Percentiles rank a stretch among this genome's conserved stretches.
phyloP scores from a whole-genome alignment of 345 rosid species.

The Boechera stricta region DNA sequence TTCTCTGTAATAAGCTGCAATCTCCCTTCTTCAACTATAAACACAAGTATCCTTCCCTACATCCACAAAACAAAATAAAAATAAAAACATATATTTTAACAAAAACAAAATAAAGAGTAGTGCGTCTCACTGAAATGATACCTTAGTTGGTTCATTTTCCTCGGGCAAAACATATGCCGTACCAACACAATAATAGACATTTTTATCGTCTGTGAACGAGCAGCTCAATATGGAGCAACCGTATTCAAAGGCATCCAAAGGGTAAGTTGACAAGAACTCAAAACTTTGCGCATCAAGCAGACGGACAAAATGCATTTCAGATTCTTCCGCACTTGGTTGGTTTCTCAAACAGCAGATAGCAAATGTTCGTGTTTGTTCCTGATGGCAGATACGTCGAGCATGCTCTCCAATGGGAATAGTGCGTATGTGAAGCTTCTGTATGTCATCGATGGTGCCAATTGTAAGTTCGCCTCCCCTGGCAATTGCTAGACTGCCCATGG shows the following conservation, averaged over 20 bases:
- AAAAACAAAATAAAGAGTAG: conserved; percentile 1
- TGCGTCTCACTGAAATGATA: conserved; percentile 35
- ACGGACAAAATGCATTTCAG: conserved; percentile 80
- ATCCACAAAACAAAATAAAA: conserved; percentile 16
- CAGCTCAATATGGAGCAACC: conserved; percentile 96
- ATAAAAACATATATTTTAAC: neutral
- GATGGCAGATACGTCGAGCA: conserved; percentile 91
- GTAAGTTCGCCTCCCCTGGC: conserved; percentile 96
- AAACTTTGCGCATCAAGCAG: conserved; percentile 88
- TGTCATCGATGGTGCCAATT: conserved; percentile 93
- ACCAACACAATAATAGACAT: conserved; percentile 89
- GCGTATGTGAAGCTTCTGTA: conserved; percentile 98
- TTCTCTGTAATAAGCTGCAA: conserved; percentile 88
- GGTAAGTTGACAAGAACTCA: conserved; percentile 76
- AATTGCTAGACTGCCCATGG: conserved; percentile 75
- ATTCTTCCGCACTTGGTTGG: conserved; percentile 74
- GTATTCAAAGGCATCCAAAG: conserved; percentile 81
- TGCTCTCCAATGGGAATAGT: conserved; percentile 94
- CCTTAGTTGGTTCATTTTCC: conserved; percentile 92
- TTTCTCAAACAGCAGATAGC: conserved; percentile 80
- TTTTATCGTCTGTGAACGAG: conserved; percentile 77
- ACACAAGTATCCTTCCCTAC: conserved; percentile 92
- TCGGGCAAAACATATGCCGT: conserved; percentile 93
- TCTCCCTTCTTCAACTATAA: conserved; percentile 83
- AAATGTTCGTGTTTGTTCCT: conserved; percentile 91